Evolutionary conservation across 495 filamentous ascomycete genomes (phyloP).

Genomic region (Xylaria cubensis): DNA sequence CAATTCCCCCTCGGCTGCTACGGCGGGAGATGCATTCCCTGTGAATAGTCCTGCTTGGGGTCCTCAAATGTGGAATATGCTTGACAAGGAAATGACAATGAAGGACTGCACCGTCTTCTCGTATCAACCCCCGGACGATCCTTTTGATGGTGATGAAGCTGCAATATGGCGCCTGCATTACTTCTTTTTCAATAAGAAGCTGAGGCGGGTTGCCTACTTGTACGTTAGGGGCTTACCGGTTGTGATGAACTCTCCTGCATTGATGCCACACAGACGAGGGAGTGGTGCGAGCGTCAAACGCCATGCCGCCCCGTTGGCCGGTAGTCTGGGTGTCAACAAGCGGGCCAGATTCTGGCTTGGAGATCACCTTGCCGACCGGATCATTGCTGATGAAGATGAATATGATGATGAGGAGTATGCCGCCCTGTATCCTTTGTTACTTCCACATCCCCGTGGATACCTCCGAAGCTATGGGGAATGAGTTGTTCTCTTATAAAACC

Average conservation of each 20-base stretch:
- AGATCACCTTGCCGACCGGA: constrained; percentile 57
- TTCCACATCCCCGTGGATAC: background rate
- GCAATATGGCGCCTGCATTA: constrained; percentile 95
- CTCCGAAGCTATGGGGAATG: background rate
- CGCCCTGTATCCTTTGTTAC: background rate
- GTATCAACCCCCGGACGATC: constrained; percentile 83
- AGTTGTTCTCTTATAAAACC: background rate
- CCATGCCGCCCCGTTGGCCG: constrained; percentile 35
- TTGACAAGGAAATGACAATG: constrained; percentile 91
- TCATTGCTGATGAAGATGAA: constrained; percentile 51
- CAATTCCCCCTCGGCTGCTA: constrained; percentile 39
- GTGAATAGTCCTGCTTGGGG: constrained; percentile 67
- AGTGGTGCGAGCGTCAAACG: constrained; percentile 47
- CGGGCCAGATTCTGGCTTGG: constrained; percentile 85
- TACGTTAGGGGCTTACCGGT: constrained; percentile 86
- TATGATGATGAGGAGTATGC: constrained; percentile 44
- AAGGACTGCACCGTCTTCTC: constrained; percentile 84
- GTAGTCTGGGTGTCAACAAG: constrained; percentile 60
- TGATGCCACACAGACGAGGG: constrained; percentile 36
- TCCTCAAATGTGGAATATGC: constrained; percentile 84
- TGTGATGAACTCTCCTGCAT: constrained; percentile 72
- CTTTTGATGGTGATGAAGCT: constrained; percentile 86
- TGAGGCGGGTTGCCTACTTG: constrained; percentile 94
- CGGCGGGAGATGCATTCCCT: constrained; percentile 36
- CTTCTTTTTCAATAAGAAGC: constrained; percentile 94